Evolutionary conservation across 306 rosid species (phyloP), one percentile per base, ranked within the genome.

Genomic region (Hylodesmum podocarpum): DNA sequence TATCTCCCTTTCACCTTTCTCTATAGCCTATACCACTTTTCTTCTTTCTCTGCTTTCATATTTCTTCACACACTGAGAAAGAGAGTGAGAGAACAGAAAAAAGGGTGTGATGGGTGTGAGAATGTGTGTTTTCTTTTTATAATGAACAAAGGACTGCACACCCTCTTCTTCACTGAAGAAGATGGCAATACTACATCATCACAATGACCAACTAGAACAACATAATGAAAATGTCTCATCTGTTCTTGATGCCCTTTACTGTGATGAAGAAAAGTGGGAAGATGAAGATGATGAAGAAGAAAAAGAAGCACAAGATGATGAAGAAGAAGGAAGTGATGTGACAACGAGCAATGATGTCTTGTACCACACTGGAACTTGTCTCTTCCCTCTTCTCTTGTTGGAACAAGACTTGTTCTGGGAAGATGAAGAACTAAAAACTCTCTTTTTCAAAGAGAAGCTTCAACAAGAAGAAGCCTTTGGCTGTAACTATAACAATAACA

Each of bases 401-500:
- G 93, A 90, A 40, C 96, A 88, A 72, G 89, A 91, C 83, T 71
- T 90, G 86, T 90, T 86, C 61, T 87, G 87, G 89, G 93, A 91
- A 65, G 97, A 91, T 51, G 90, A 85, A 13, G 96, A 91, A 70
- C 91, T 95, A 2, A 77, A 47, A 73, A 79, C 91, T 37, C 78
- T 95, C 15, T 88, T 95, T 69, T 64, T 88, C 55, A 95, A 88
- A 70, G 97, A 95, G 63, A 76, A 88, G 36, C 40, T 76, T 37
- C 88, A 90, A 4, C 83, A 67, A 9, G 31, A 84, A 15, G 43
- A 83, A 81, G 19, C 77, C 15, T 77, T 69, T 66, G 76, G 57
- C 63, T 55, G 5, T 55, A 55, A 25, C 21, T 7, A 37, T 9
- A 18, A 21, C 5, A 11, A 11, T 10, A n/a, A 59, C 22, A 24